These are phyloP conservation scores for Salix suchowensis DNA, from an alignment of 345 rosid genomes.

Conservation along the genomic window DNA sequence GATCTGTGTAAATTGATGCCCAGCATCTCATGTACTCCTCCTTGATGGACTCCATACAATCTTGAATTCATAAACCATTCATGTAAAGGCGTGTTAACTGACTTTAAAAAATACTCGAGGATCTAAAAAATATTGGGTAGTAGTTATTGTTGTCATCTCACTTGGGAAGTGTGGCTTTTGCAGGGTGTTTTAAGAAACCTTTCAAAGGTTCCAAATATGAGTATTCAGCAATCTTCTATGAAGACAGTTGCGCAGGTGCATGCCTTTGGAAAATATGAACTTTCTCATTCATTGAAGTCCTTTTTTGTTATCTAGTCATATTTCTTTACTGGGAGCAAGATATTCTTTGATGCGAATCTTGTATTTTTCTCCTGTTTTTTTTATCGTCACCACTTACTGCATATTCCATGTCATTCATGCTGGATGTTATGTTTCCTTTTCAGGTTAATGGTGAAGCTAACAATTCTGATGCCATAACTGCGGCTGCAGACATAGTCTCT, in stretches of 20 bases:
- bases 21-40: neutral
- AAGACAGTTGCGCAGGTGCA: conserved; percentile 29
- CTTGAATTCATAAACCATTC: neutral
- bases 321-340: neutral
- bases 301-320: neutral
- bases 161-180: conserved; percentile 4
- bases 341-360: neutral
- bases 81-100: neutral
- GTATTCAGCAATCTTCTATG: conserved; percentile 22
- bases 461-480: conserved; percentile 12
- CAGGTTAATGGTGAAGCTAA: conserved; percentile 22
- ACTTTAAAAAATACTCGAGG: neutral
- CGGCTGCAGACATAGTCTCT: conserved; percentile 12
- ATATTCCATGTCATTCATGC: neutral
- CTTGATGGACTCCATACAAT: neutral
- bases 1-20: neutral
- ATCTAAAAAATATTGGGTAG: neutral
- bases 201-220: conserved; percentile 17
- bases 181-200: conserved; percentile 43
- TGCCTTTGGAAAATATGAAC: neutral
- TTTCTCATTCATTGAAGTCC: neutral
- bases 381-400: neutral
- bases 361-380: neutral
- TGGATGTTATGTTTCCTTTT: neutral
- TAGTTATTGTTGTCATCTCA: neutral